A percentile compares a stretch with the other conserved stretches of the same genome.
Evolutionary conservation across 176 grass and related monocot species (phyloP).

Genomic region (Urochloa ruziziensis): DNA sequence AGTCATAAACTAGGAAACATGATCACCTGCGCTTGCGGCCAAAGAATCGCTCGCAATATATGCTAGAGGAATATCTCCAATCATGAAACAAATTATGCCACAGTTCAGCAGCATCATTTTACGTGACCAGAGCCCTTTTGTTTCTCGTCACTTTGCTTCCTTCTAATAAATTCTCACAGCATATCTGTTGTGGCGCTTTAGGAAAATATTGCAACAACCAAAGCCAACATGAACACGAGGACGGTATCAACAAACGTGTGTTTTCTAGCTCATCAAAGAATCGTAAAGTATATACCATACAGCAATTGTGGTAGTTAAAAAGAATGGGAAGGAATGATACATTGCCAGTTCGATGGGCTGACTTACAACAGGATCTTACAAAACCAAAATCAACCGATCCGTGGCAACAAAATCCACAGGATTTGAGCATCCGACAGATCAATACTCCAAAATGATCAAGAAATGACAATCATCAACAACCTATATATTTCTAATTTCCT

Average conservation of each 20-base stretch:
- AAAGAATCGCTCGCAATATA: background rate
- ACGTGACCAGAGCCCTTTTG: no score
- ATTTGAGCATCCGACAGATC: constrained; percentile 34
- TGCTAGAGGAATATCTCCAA: background rate
- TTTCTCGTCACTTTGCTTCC: no score
- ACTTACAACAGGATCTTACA: constrained; percentile 31
- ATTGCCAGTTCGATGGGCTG: constrained; percentile 29
- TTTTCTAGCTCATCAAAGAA: constrained; percentile 21
- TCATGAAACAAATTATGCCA: background rate
- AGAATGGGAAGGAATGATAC: constrained; percentile 42
- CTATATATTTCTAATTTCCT: constrained; percentile 57
- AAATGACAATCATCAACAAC: constrained; percentile 31
- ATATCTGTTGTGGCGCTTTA: no score
- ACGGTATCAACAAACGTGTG: background rate
- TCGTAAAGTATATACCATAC: background rate
- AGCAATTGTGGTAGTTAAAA: background rate
- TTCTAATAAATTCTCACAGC: no score
- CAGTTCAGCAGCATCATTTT: background rate
- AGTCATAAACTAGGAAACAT: background rate
- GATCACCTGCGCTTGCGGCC: background rate
- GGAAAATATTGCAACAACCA: background rate
- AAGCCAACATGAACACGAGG: background rate
- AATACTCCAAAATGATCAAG: constrained; percentile 39
- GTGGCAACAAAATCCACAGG: constrained; percentile 49
- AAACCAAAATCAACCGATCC: constrained; percentile 38